phyloP scores from a whole-genome alignment of 345 rosid species.

The Eutrema heterophyllum region DNA sequence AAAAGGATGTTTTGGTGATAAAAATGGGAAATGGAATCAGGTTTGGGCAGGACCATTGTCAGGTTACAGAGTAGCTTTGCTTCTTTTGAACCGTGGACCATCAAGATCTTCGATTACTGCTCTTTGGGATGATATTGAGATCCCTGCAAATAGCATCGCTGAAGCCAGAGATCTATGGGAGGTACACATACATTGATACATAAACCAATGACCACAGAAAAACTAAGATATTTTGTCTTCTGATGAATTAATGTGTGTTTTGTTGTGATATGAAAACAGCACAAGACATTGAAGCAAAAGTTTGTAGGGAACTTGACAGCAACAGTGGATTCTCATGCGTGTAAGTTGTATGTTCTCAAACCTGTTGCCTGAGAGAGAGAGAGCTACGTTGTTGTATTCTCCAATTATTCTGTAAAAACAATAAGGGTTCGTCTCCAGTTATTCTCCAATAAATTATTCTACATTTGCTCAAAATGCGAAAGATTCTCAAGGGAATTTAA shows the following conservation, averaged over 20 bases:
- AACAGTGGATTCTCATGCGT: conserved; percentile 49
- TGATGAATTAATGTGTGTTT: conserved; percentile 6
- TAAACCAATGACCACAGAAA: neutral
- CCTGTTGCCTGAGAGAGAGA: conserved; percentile 41
- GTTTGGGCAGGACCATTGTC: conserved; percentile 78
- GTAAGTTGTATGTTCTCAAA: conserved; percentile 78
- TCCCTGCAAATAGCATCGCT: conserved; percentile 38
- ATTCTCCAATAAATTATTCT: conserved; percentile 13
- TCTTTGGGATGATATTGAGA: conserved; percentile 65
- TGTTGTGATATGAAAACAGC: conserved; percentile 47
- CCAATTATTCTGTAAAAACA: conserved; percentile 15
- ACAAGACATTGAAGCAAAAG: conserved; percentile 48
- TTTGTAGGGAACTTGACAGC: conserved; percentile 60
- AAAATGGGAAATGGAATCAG: conserved; percentile 30
- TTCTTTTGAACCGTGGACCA: conserved; percentile 57
- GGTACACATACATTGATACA: conserved; percentile 32
- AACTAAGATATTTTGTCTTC: neutral
- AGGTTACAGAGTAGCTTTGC: conserved; percentile 47
- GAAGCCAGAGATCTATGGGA: conserved; percentile 77
- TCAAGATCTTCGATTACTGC: conserved; percentile 42
- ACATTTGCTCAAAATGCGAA: neutral
- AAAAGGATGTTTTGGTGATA: conserved; percentile 1
- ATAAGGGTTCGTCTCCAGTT: conserved; percentile 3
- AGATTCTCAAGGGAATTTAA: neutral
- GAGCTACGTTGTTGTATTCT: neutral